A percentile compares a stretch with the other conserved stretches of the same genome.
Evolutionary conservation across 345 rosid genomes (phyloP).

Genomic region (Eucalyptus sp.): DNA sequence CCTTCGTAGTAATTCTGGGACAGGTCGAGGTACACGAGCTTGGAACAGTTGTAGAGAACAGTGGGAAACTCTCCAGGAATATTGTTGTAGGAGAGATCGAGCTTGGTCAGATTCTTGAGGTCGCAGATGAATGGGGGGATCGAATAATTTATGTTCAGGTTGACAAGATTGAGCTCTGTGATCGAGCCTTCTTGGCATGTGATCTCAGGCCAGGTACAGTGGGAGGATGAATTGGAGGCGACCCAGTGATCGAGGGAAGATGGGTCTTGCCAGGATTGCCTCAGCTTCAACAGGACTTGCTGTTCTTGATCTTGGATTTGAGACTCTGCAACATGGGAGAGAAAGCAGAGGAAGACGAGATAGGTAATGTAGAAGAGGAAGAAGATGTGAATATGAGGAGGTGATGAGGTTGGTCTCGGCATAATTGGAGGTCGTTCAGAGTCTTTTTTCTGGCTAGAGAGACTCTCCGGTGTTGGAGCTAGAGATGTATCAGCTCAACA

Average conservation of each 20-base stretch:
- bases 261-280: conserved; percentile 34
- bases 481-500: not conserved
- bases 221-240: conserved; percentile 4
- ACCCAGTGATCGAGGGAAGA: conserved; percentile 23
- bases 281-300: conserved; percentile 19
- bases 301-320: conserved; percentile 21
- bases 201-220: conserved; percentile 7
- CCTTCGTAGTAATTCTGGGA: conserved; percentile 37
- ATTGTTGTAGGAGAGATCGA: not conserved
- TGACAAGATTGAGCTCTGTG: not conserved
- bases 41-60: not conserved
- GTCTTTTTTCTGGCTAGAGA: not conserved
- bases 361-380: not conserved
- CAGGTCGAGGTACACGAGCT: conserved; percentile 21
- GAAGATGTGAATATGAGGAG: not conserved
- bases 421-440: not conserved
- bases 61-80: not conserved
- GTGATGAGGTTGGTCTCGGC: not conserved
- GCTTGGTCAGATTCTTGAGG: not conserved
- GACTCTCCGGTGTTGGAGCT: not conserved
- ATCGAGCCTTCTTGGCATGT: not conserved
- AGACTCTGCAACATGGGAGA: not conserved
- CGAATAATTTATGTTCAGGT: conserved; percentile 3
- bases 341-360: not conserved
- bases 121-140: not conserved